phyloP scores from a whole-genome alignment of 345 rosid species.

The Linum usitatissimum region DNA sequence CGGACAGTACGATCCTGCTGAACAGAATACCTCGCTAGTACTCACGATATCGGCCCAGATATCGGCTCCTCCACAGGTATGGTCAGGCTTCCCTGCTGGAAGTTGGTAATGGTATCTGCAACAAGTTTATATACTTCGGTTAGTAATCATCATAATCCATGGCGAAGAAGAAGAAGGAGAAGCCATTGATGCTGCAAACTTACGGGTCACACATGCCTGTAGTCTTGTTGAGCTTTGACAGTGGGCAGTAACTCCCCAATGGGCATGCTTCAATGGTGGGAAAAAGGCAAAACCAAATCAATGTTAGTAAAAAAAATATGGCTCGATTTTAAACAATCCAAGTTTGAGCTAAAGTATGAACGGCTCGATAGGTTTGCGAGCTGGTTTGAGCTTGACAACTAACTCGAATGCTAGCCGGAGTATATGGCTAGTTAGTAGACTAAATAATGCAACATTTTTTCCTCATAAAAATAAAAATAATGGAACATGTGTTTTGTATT shows the following conservation, averaged over 20 bases:
- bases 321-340: too few relatives aligned
- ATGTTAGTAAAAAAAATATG: background rate
- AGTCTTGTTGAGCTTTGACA: constrained; percentile 47
- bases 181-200: constrained; percentile 25
- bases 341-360: too few relatives aligned
- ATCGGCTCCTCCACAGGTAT: constrained; percentile 94
- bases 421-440: too few relatives aligned
- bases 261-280: constrained; percentile 69
- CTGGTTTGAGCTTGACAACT: too few relatives aligned
- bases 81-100: constrained; percentile 66
- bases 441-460: too few relatives aligned
- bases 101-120: constrained; percentile 81
- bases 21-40: constrained; percentile 75
- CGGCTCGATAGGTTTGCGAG: too few relatives aligned
- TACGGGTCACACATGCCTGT: constrained; percentile 98
- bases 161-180: constrained; percentile 12
- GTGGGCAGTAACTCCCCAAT: constrained; percentile 82
- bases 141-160: constrained; percentile 25
- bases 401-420: too few relatives aligned
- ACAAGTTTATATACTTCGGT: constrained; percentile 29
- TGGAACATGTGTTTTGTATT: too few relatives aligned
- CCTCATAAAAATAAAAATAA: too few relatives aligned
- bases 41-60: constrained; percentile 75
- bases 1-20: constrained; percentile 90
- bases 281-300: constrained; percentile 2